phyloP scores from a whole-genome alignment of 805 yeast species.

The Zygoascus bituminiphila region DNA sequence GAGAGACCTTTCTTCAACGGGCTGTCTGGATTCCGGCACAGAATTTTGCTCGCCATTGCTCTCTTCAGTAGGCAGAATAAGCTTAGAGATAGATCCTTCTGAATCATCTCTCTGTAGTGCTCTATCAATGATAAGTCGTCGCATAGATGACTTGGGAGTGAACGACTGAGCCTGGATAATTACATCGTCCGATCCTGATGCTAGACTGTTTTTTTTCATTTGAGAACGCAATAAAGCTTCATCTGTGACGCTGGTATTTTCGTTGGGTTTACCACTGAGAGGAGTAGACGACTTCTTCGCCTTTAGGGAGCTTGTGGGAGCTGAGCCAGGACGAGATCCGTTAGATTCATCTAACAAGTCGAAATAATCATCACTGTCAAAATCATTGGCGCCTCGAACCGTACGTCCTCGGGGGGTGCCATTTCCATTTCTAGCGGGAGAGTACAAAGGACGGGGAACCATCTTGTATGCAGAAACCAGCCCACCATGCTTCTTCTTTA shows the following conservation, averaged over 20 bases:
- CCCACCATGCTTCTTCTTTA: constrained; percentile 48
- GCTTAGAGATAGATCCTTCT: not conserved
- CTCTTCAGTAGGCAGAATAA: not conserved
- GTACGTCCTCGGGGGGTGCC: not conserved
- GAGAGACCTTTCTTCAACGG: not conserved
- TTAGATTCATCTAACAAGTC: not conserved
- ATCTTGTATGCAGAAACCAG: constrained; percentile 42
- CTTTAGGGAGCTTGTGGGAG: not conserved
- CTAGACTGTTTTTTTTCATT: not conserved
- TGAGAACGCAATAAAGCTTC: not conserved
- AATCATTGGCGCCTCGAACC: not conserved
- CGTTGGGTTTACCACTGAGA: not conserved
- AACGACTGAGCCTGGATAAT: constrained; percentile 65
- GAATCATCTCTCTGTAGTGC: not conserved
- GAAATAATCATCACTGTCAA: not conserved
- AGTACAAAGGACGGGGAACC: not conserved
- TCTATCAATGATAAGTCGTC: constrained; percentile 35
- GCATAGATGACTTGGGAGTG: constrained; percentile 49
- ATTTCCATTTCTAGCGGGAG: not conserved
- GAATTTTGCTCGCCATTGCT: not conserved
- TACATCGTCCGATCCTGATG: not conserved
- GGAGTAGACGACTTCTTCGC: not conserved
- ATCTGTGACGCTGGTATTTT: not conserved
- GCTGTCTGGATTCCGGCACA: not conserved
- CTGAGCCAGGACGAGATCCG: not conserved